A percentile compares a stretch with the other conserved stretches of the same genome.
These are phyloP conservation scores for Sequoia sempervirens DNA, from an alignment of 75 land plant species.

Conservation along the genomic window DNA sequence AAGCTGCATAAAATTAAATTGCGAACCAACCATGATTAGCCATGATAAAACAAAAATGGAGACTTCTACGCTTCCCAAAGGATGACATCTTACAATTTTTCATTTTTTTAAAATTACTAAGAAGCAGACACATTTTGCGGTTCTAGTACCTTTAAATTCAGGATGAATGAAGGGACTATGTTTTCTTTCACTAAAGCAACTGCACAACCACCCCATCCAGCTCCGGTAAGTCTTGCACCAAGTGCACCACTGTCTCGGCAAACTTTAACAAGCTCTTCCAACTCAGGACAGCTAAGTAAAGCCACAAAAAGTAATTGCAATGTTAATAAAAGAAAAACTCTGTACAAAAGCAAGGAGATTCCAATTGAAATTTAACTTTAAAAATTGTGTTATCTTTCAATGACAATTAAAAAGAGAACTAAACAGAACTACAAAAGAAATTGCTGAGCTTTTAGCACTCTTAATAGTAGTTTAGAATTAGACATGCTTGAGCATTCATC, in stretches of 20 bases:
- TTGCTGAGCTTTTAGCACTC: neutral
- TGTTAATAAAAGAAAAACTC: neutral
- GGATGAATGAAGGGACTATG: conserved; percentile 78
- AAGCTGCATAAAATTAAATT: neutral
- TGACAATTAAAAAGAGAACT: neutral
- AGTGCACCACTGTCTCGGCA: conserved; percentile 78
- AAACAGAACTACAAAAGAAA: neutral
- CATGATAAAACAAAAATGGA: neutral
- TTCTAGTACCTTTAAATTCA: conserved; percentile 66
- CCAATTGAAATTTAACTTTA: neutral
- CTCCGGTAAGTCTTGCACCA: conserved; percentile 96
- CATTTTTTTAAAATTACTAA: neutral
- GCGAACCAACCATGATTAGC: neutral
- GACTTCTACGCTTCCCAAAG: neutral
- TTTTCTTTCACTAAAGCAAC: conserved; percentile 82
- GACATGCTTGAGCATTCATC: neutral
- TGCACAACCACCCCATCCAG: conserved; percentile 99
- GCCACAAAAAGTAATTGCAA: neutral
- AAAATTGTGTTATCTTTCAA: neutral
- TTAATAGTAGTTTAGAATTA: neutral
- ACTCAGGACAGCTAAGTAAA: conserved; percentile 78
- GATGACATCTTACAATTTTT: neutral
- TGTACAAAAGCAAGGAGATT: conserved; percentile 6
- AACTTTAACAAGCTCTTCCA: conserved; percentile 81
- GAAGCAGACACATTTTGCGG: neutral